Conservation (phyloP, 495 filamentous ascomycete genomes). For the Lichina pygmaea region DNA sequence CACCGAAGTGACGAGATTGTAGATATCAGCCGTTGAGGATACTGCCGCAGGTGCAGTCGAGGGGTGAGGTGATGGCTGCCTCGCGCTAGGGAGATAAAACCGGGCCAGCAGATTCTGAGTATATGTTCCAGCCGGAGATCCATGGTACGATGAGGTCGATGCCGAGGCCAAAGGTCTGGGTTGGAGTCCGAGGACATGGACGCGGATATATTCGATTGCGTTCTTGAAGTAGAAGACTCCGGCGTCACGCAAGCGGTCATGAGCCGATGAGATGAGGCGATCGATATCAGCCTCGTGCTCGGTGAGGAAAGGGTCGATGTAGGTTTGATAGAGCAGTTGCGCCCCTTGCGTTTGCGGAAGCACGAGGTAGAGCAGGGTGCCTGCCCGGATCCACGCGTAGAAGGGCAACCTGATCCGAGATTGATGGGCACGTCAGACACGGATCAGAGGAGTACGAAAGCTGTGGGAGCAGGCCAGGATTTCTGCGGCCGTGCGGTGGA, state of each 20-base stretch:
- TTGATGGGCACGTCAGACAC: too few relatives aligned
- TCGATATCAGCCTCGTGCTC: constrained; percentile 82
- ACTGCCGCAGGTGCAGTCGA: constrained; percentile 12
- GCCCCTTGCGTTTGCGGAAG: constrained; percentile 91
- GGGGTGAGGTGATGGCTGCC: constrained; percentile 2
- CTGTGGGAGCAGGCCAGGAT: too few relatives aligned
- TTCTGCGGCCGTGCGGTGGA: background rate
- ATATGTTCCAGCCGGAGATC: constrained; percentile 23
- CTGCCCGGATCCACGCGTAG: constrained; percentile 75
- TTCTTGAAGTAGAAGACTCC: constrained; percentile 63
- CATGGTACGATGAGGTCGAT: constrained; percentile 19
- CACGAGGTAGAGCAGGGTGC: constrained; percentile 80
- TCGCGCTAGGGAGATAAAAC: constrained; percentile 48
- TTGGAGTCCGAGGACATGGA: constrained; percentile 39
- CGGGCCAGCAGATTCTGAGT: constrained; percentile 59
- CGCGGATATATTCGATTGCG: constrained; percentile 45
- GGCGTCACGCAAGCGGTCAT: constrained; percentile 52
- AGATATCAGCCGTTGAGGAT: constrained; percentile 33
- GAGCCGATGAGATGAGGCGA: constrained; percentile 52
- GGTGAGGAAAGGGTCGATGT: constrained; percentile 69
- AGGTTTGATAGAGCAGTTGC: constrained; percentile 50
- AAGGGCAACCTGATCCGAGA: constrained; percentile 47
- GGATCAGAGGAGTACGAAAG: too few relatives aligned
- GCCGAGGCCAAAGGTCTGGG: constrained; percentile 13
- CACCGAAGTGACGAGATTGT: constrained; percentile 46